Base-by-base conservation (phyloP, 257 asterid genomes). In the Dorcoceras hygrometricum region DNA sequence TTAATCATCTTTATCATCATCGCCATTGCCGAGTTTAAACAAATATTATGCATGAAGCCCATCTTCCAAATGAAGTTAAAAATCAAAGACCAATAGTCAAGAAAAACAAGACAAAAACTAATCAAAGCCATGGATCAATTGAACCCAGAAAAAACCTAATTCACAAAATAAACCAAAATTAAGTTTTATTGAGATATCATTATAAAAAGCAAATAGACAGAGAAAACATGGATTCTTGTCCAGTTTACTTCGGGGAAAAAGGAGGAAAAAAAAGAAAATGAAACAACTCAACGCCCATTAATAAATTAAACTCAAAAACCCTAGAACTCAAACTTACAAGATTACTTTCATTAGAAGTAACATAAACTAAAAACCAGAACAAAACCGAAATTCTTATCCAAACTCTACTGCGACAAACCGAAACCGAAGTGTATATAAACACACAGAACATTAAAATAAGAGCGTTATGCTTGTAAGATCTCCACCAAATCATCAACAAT, bases 21-120 rank as follows among this genome's bases (percentile, higher is more conserved):
- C n/a, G n/a, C n/a, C n/a, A n/a, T n/a, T n/a, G n/a, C n/a, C 29
- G 57, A 63, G 59, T 64, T 53, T 57, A 29, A 54, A 26, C 5
- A 54, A 73, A 55, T 16, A 56, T 43, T 71, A 66, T 27, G 74
- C 72, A 58, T 63, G 43, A 63, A 48, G 65, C 70, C n/a, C 50
- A 39, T 39, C 50, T 39, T 39, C 75, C 70, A 62, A n/a, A 34
- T 25, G 26, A 56, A 23, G 59, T 48, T 29, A 53, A 25, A 48
- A 36, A 34, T 27, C 29, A 28, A 23, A 29, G 22, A 32, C 14
- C 60, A 5, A 26, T 10, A 48, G 48, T 26, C 12, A 39, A 48
- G 57, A 57, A 63, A 67, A 29, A n/a, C 72, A 57, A 69, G 50
- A 29, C 0, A 8, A 26, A 22, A 53, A 50, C 56, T 14, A 39